phyloP scores from a whole-genome alignment of 148 eudicot genomes.

The Diospyros lotus region DNA sequence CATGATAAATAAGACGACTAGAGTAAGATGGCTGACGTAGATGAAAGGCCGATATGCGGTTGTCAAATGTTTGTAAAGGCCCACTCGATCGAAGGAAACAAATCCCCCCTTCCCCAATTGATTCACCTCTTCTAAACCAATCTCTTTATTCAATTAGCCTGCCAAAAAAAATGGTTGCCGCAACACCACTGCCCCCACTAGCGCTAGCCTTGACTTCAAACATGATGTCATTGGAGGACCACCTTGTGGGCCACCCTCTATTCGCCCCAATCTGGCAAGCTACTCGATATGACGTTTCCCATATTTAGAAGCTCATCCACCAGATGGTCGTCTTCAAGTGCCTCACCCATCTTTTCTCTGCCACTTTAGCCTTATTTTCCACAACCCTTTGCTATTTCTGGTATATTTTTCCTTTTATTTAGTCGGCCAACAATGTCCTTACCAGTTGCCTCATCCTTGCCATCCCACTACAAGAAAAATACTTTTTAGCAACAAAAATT shows the following conservation, averaged over 20 bases:
- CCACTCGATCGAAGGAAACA: too few relatives aligned
- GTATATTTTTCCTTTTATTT: too few relatives aligned
- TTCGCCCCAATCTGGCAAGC: conserved; percentile 67
- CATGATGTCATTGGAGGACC: conserved; percentile 15
- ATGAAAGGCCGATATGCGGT: too few relatives aligned
- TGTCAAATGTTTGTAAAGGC: too few relatives aligned
- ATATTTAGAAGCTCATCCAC: conserved; percentile 78
- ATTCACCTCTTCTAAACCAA: neutral
- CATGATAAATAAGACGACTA: too few relatives aligned
- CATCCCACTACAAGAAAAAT: too few relatives aligned
- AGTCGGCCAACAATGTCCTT: too few relatives aligned
- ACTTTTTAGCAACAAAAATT: too few relatives aligned
- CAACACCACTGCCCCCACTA: conserved; percentile 64
- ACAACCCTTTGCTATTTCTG: conserved; percentile 33
- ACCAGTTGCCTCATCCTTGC: too few relatives aligned
- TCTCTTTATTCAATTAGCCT: neutral
- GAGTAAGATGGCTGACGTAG: too few relatives aligned
- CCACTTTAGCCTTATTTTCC: conserved; percentile 58
- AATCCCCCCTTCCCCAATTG: too few relatives aligned
- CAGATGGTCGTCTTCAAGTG: conserved; percentile 72
- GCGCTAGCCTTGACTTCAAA: conserved; percentile 35
- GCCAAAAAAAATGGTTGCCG: conserved; percentile 43
- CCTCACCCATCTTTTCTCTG: conserved; percentile 54
- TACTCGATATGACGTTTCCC: conserved; percentile 48
- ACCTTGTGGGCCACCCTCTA: conserved; percentile 25